Conservation (phyloP, 495 filamentous ascomycete species). For the Evansstolkia leycettana region DNA sequence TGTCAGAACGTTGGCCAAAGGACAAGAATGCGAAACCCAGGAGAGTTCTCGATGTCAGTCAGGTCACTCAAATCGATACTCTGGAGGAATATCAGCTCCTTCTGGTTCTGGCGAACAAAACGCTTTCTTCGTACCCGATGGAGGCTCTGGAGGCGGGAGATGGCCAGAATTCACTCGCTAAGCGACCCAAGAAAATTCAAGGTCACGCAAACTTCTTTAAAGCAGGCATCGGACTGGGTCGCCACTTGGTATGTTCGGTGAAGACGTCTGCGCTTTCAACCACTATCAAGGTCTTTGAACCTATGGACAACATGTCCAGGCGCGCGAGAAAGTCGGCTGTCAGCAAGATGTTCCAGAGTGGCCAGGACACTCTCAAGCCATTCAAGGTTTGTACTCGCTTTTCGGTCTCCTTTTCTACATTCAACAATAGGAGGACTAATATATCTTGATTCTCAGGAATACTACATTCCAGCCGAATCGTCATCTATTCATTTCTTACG, state of each 20-base stretch:
- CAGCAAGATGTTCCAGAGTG: constrained; percentile 85
- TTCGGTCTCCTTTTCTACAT: too few relatives aligned
- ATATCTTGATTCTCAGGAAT: constrained; percentile 44
- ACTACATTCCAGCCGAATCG: constrained; percentile 95
- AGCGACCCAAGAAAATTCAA: constrained; percentile 93
- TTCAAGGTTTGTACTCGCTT: constrained; percentile 53
- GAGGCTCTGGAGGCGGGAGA: constrained; percentile 77
- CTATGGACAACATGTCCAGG: constrained; percentile 79
- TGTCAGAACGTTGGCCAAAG: constrained; percentile 82
- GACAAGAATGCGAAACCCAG: constrained; percentile 63
- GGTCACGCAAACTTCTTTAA: constrained; percentile 98
- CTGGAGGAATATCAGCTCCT: constrained; percentile 89
- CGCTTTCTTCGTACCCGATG: constrained; percentile 74
- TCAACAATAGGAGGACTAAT: too few relatives aligned
- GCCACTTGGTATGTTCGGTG: constrained; percentile 89
- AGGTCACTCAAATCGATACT: constrained; percentile 91
- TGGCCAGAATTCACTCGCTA: constrained; percentile 53
- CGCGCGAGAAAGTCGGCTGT: constrained; percentile 86
- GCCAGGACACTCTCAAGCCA: constrained; percentile 85
- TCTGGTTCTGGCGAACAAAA: constrained; percentile 87
- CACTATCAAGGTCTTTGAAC: constrained; percentile 96
- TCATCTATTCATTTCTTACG: constrained; percentile 95
- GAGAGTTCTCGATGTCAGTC: constrained; percentile 71
- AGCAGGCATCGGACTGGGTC: constrained; percentile 84
- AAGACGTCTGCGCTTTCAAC: constrained; percentile 82